These are phyloP conservation scores for Kwoniella botswanensis DNA, from an alignment of 768 basidiomycete genomes.

Conservation along the genomic window DNA sequence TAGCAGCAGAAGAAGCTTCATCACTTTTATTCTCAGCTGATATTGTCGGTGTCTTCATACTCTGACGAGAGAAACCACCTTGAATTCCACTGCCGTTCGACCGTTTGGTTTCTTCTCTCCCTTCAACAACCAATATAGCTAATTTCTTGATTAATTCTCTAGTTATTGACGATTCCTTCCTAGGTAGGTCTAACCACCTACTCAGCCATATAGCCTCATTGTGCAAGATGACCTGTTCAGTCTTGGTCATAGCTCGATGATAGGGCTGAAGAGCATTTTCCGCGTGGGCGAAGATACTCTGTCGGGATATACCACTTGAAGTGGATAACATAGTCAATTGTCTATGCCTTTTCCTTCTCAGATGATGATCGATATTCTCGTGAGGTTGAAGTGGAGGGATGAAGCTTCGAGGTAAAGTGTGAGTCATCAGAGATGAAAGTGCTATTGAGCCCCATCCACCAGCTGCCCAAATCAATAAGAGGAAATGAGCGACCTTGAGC, in stretches of 20 bases:
- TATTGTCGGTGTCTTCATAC: background rate
- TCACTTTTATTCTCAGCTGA: constrained; percentile 10
- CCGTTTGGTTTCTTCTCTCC: constrained; percentile 67
- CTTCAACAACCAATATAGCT: constrained; percentile 81
- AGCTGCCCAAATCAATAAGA: constrained; percentile 47
- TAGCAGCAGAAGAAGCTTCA: constrained; percentile 22
- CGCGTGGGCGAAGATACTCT: constrained; percentile 69
- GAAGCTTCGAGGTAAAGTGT: constrained; percentile 46
- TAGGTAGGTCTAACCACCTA: constrained; percentile 76
- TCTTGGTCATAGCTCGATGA: constrained; percentile 76
- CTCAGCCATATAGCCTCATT: constrained; percentile 76
- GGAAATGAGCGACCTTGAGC: constrained; percentile 46
- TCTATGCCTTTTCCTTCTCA: constrained; percentile 23
- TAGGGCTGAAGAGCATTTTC: constrained; percentile 83
- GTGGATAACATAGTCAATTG: constrained; percentile 57
- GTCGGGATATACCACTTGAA: constrained; percentile 73
- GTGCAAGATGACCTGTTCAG: constrained; percentile 74
- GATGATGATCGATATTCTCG: constrained; percentile 5
- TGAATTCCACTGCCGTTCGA: background rate
- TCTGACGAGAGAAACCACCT: constrained; percentile 22
- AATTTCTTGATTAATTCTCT: constrained; percentile 83
- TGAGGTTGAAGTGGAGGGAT: constrained; percentile 20
- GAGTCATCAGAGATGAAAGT: constrained; percentile 41
- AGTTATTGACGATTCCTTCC: constrained; percentile 86
- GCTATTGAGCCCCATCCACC: constrained; percentile 53